A percentile compares a stretch with the other conserved stretches of the same genome.
Evolutionary conservation across 257 asterid species (phyloP).

Genomic region (Ophiorrhiza pumila): DNA sequence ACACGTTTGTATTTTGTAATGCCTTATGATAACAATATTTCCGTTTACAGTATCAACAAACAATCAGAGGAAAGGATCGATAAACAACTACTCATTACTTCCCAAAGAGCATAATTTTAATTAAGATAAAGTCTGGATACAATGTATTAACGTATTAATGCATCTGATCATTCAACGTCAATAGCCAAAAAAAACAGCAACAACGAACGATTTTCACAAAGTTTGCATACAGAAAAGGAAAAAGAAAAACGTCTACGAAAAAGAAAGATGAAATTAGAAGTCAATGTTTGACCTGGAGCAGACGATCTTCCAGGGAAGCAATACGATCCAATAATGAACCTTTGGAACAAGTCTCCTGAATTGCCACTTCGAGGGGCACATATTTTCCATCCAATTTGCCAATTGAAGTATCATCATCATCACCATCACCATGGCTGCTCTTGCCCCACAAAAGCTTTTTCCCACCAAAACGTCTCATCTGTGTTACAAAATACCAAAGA

Average conservation of each 20-base stretch:
- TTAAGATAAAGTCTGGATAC: background rate
- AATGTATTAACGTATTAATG: background rate
- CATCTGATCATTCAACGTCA: background rate
- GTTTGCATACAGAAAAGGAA: background rate
- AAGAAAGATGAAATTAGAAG: background rate
- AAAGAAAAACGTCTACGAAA: background rate
- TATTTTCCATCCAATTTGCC: slow-evolving; percentile 3
- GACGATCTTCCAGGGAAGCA: slow-evolving; percentile 21
- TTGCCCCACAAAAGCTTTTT: slow-evolving; percentile 13
- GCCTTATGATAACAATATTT: too few relatives aligned
- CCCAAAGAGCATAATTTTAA: background rate
- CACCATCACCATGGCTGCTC: slow-evolving; percentile 1
- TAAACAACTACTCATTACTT: background rate
- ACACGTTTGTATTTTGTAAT: too few relatives aligned
- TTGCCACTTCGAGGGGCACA: background rate
- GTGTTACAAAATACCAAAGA: background rate
- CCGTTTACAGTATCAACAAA: background rate
- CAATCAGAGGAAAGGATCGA: too few relatives aligned
- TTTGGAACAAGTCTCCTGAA: slow-evolving; percentile 8
- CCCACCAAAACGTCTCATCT: slow-evolving; percentile 17
- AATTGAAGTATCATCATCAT: background rate
- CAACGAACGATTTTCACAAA: background rate
- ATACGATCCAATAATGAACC: slow-evolving; percentile 24
- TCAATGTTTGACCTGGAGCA: slow-evolving; percentile 12
- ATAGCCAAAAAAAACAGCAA: too few relatives aligned